Evolutionary conservation across 108 stramenopile genomes (phyloP).

Genomic region (Cylindrotheca fusiformis): DNA sequence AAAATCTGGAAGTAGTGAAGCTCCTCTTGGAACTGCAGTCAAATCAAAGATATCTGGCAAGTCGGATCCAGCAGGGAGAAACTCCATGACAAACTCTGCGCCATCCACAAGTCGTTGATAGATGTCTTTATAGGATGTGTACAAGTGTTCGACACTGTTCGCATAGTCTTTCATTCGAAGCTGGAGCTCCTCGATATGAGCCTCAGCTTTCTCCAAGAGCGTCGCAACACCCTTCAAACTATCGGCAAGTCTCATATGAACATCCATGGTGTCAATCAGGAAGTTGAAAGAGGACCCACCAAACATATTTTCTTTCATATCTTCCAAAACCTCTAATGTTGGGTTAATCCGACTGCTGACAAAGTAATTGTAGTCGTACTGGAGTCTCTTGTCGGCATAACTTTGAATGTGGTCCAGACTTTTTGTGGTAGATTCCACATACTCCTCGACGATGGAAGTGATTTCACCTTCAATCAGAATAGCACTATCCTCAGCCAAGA

Average conservation of each 20-base stretch:
- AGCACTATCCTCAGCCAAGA: conserved; percentile 5
- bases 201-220: conserved; percentile 17
- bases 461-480: conserved; percentile 10
- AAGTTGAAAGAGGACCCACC: not conserved
- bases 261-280: not conserved
- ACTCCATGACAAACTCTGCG: conserved; percentile 21
- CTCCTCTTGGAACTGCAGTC: conserved; percentile 16
- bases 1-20: conserved; percentile 24
- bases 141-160: conserved; percentile 18
- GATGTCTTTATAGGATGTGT: conserved; percentile 19
- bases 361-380: conserved; percentile 44
- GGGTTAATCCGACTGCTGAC: conserved; percentile 25
- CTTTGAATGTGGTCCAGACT: conserved; percentile 4
- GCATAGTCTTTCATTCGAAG: conserved; percentile 13
- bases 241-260: conserved; percentile 5
- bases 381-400: conserved; percentile 30
- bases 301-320: not conserved
- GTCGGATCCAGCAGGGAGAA: conserved; percentile 31
- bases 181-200: conserved; percentile 14
- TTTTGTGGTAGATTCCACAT: conserved; percentile 3
- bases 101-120: conserved; percentile 25
- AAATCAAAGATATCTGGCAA: conserved; percentile 38
- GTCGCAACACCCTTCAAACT: conserved; percentile 4
- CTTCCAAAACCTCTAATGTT: conserved; percentile 16
- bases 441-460: conserved; percentile 16